Evolutionary conservation across 495 filamentous ascomycete species (phyloP).

Genomic region (Aspergillus saccharolyticus): DNA sequence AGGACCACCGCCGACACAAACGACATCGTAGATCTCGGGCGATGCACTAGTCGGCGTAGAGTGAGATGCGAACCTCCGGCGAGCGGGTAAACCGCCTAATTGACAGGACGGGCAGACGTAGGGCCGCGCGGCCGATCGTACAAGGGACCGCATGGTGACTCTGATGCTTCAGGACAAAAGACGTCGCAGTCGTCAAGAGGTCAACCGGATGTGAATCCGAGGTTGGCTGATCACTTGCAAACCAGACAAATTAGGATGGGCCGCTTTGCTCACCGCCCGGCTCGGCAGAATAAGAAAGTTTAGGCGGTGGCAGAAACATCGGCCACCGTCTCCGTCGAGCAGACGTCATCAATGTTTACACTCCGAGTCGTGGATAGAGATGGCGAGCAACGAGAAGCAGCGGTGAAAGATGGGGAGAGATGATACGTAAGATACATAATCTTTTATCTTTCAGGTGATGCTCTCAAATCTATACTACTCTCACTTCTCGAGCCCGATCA

Average conservation of each 20-base stretch:
- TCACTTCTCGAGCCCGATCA: conserved; percentile 10
- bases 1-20: conserved; percentile 94
- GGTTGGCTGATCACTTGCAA: conserved; percentile 5
- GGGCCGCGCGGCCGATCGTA: conserved; percentile 29
- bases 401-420: no score
- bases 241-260: background rate
- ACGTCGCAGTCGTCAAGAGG: conserved; percentile 1
- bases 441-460: no score
- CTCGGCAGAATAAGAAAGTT: background rate
- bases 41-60: conserved; percentile 9
- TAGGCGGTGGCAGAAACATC: background rate
- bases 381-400: no score
- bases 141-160: conserved; percentile 36
- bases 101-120: conserved; percentile 43
- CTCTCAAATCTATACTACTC: conserved; percentile 6
- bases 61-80: conserved; percentile 29
- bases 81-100: conserved; percentile 22
- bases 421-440: no score
- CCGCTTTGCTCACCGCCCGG: background rate
- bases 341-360: no score
- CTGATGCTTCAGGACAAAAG: background rate
- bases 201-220: background rate
- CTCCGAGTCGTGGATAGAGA: no score
- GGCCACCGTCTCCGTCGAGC: no score
- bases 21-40: conserved; percentile 77